Percentiles rank a stretch among this genome's conserved stretches.
These are phyloP conservation scores for Suillus subalutaceus DNA, from an alignment of 768 basidiomycete species.

Conservation along the genomic window DNA sequence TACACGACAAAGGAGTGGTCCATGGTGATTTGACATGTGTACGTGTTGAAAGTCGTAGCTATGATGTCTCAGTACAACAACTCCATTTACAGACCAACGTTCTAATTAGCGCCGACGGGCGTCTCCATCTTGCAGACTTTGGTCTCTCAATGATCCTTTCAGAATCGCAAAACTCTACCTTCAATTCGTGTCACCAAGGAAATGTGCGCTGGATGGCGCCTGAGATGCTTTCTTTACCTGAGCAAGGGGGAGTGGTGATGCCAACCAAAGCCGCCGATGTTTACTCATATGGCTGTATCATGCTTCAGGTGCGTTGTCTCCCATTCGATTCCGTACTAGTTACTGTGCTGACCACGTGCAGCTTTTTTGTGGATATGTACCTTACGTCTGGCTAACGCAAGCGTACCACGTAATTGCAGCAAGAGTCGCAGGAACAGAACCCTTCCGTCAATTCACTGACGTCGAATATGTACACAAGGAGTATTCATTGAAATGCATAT, in stretches of 20 bases:
- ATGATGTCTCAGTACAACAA: no score
- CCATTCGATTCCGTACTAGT: constrained; percentile 17
- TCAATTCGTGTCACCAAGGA: constrained; percentile 27
- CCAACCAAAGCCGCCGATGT: constrained; percentile 34
- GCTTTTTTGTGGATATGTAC: constrained; percentile 26
- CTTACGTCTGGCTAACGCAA: constrained; percentile 23
- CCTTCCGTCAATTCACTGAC: not conserved
- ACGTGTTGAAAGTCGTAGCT: constrained; percentile 9
- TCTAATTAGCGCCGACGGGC: constrained; percentile 33
- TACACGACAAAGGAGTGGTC: constrained; percentile 10
- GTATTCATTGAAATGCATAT: not conserved
- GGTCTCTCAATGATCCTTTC: constrained; percentile 42
- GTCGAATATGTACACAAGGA: not conserved
- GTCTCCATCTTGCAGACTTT: constrained; percentile 41
- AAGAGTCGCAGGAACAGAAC: not conserved
- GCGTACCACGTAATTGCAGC: constrained; percentile 21
- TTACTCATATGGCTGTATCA: constrained; percentile 45
- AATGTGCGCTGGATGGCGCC: constrained; percentile 44
- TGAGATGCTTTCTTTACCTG: constrained; percentile 31
- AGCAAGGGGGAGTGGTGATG: constrained; percentile 11
- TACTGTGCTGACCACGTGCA: constrained; percentile 2
- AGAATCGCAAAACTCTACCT: constrained; percentile 37
- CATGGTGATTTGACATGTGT: constrained; percentile 14
- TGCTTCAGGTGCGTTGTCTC: constrained; percentile 29
- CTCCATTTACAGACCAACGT: constrained; percentile 22